Conservation (phyloP, 345 rosid species). For the Bruguiera sexangula region DNA sequence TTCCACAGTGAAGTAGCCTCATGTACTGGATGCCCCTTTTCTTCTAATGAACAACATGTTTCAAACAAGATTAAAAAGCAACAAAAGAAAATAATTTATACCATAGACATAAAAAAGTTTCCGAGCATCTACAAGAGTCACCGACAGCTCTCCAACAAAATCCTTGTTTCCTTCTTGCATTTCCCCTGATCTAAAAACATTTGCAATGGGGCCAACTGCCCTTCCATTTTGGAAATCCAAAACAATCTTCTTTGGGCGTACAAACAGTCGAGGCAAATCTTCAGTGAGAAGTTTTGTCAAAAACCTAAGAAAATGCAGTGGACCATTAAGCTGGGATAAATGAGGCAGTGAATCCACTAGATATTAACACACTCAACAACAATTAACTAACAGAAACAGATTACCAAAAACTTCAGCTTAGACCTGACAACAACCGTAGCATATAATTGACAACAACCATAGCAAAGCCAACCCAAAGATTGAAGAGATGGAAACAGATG, state of each 20-base stretch:
- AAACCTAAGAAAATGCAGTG: conserved; percentile 52
- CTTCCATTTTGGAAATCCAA: conserved; percentile 91
- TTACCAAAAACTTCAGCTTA: not conserved
- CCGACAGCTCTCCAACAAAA: conserved; percentile 90
- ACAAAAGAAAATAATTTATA: no score
- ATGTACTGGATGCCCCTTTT: no score
- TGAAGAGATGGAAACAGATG: no score
- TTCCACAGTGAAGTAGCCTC: no score
- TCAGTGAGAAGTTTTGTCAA: conserved; percentile 86
- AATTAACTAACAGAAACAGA: not conserved
- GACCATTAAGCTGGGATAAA: not conserved
- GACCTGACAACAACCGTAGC: no score
- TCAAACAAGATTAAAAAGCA: no score
- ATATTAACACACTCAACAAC: not conserved
- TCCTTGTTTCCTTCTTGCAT: conserved; percentile 82
- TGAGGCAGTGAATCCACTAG: not conserved
- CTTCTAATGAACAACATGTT: no score
- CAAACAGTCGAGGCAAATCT: conserved; percentile 90
- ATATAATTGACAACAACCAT: no score
- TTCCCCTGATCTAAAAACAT: conserved; percentile 68
- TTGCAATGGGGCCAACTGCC: conserved; percentile 82
- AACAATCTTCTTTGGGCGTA: conserved; percentile 95
- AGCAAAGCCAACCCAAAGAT: no score
- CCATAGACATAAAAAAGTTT: conserved; percentile 16
- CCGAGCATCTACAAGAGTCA: conserved; percentile 91